phyloP scores from a whole-genome alignment of 441 rosid species.

The Arabidopsis lyrata region DNA sequence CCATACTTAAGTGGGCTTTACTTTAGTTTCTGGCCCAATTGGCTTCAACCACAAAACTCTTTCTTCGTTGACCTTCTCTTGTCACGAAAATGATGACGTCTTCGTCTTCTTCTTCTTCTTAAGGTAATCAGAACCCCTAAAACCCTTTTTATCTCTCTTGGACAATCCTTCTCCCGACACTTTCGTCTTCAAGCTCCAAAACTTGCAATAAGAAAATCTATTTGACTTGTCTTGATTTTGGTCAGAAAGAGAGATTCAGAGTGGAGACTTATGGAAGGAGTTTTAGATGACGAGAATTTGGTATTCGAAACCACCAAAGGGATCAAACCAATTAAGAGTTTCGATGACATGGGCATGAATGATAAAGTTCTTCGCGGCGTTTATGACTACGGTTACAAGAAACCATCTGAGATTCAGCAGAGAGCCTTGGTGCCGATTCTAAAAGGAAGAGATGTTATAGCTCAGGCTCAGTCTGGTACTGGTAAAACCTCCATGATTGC shows the following conservation, averaged over 20 bases:
- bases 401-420: conserved; percentile 92
- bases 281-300: conserved; percentile 66
- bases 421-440: conserved; percentile 88
- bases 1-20: too few relatives aligned
- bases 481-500: conserved; percentile 97
- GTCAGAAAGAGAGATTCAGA: neutral
- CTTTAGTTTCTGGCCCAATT: too few relatives aligned
- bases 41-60: too few relatives aligned
- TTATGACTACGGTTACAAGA: conserved; percentile 85
- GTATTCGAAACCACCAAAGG: conserved; percentile 92
- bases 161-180: neutral
- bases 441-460: conserved; percentile 86
- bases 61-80: too few relatives aligned
- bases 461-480: conserved; percentile 96
- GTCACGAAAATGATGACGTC: too few relatives aligned
- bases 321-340: conserved; percentile 73
- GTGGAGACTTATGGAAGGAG: conserved; percentile 19
- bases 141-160: neutral
- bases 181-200: neutral
- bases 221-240: conserved; percentile 1
- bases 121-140: neutral
- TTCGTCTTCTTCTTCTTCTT: too few relatives aligned
- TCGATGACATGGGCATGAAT: conserved; percentile 82
- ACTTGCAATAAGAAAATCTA: neutral
- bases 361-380: conserved; percentile 83